A percentile compares a stretch with the other conserved stretches of the same genome.
Conservation (phyloP, 768 basidiomycete genomes). For the Heimioporus sp. region DNA sequence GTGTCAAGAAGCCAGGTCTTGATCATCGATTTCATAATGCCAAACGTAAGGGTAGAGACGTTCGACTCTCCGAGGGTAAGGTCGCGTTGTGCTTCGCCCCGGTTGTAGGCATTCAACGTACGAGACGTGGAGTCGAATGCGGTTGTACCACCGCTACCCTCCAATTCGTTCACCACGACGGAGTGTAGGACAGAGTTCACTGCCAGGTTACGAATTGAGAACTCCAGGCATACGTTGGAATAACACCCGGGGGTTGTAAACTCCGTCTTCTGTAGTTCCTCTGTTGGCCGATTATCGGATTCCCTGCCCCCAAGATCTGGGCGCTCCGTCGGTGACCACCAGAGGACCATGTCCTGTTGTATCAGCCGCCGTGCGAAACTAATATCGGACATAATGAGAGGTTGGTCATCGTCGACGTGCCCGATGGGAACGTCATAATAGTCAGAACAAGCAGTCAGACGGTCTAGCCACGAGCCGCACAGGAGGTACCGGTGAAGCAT, state of each 20-base stretch:
- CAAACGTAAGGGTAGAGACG: conserved; percentile 83
- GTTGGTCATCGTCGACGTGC: conserved; percentile 88
- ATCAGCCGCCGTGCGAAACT: conserved; percentile 85
- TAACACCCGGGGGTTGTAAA: conserved; percentile 85
- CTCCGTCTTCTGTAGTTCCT: conserved; percentile 82
- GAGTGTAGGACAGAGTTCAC: conserved; percentile 94
- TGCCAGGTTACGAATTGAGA: conserved; percentile 88
- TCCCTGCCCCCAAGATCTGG: conserved; percentile 95
- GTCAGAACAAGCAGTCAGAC: conserved; percentile 73
- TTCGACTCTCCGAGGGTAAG: conserved; percentile 87
- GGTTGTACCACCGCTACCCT: conserved; percentile 90
- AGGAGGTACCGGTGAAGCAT: conserved; percentile 83
- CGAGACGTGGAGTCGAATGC: conserved; percentile 92
- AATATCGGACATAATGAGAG: conserved; percentile 85
- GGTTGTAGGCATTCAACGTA: conserved; percentile 86
- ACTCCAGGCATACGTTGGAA: conserved; percentile 88
- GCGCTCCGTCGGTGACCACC: conserved; percentile 91
- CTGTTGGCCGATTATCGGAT: conserved; percentile 72
- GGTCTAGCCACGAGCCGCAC: conserved; percentile 77
- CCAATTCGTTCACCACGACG: conserved; percentile 92
- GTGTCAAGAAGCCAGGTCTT: conserved; percentile 90
- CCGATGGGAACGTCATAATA: conserved; percentile 94
- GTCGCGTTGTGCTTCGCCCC: conserved; percentile 55
- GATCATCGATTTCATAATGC: conserved; percentile 82
- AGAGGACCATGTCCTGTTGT: conserved; percentile 87